Evolutionary conservation across 345 rosid genomes (phyloP).

Genomic region (Psidium friedrichsthalianum): DNA sequence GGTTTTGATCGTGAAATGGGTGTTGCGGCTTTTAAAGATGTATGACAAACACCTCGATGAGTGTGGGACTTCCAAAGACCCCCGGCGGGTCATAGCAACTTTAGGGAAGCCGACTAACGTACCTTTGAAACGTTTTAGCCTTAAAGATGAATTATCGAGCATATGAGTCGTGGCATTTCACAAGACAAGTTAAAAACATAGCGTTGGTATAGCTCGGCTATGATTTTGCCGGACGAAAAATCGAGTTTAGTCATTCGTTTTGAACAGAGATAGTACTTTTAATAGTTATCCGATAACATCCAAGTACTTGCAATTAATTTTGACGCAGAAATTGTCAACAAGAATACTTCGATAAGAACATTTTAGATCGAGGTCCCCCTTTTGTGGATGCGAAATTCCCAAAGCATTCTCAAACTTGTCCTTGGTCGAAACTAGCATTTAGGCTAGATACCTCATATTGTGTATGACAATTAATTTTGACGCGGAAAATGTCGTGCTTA

Average conservation of each 20-base stretch:
- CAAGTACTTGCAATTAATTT: background rate
- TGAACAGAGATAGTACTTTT: background rate
- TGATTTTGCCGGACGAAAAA: background rate
- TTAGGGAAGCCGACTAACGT: background rate
- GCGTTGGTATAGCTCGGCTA: fast-evolving
- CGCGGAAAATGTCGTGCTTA: background rate
- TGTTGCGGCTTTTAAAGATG: background rate
- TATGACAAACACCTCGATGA: too few relatives aligned
- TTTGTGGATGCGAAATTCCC: too few relatives aligned
- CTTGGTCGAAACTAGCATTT: too few relatives aligned
- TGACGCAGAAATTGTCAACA: background rate
- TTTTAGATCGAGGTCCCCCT: too few relatives aligned
- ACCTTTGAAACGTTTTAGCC: background rate
- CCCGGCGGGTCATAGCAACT: background rate
- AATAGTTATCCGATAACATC: background rate
- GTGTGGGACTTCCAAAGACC: background rate
- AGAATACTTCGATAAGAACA: too few relatives aligned
- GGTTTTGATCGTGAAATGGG: background rate
- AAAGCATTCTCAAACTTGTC: too few relatives aligned
- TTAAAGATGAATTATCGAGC: background rate
- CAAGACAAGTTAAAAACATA: background rate
- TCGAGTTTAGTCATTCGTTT: background rate
- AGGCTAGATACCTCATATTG: too few relatives aligned
- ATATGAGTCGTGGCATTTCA: background rate
- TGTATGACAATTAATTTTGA: background rate